These are phyloP conservation scores for Phytophthora boehmeriae DNA, from an alignment of 352 stramenopile species.

Conservation along the genomic window DNA sequence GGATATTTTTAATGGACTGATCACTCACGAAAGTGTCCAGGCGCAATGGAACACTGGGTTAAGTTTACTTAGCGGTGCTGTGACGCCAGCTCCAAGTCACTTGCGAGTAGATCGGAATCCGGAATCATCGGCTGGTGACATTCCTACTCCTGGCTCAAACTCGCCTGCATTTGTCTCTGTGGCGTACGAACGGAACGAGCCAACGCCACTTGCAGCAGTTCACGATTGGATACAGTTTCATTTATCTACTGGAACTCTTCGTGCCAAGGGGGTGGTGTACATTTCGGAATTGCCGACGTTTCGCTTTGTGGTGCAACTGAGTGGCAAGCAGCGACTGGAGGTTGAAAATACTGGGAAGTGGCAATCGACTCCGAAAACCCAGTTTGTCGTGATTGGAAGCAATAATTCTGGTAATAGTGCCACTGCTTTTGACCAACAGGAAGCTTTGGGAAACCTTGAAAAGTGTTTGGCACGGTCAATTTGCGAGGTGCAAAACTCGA, in stretches of 20 bases:
- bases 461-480: constrained; percentile 23
- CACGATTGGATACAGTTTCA: constrained; percentile 53
- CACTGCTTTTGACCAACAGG: constrained; percentile 36
- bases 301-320: constrained; percentile 76
- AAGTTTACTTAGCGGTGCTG: constrained; percentile 28
- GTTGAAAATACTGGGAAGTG: constrained; percentile 66
- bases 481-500: constrained; percentile 11
- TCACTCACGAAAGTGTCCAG: constrained; percentile 74
- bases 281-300: constrained; percentile 57
- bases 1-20: constrained; percentile 45
- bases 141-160: background rate
- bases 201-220: constrained; percentile 52
- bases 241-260: constrained; percentile 44
- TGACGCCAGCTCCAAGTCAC: constrained; percentile 31
- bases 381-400: constrained; percentile 72
- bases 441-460: constrained; percentile 38
- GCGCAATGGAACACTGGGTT: constrained; percentile 61
- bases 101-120: constrained; percentile 32
- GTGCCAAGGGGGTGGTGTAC: constrained; percentile 73
- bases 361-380: constrained; percentile 64
- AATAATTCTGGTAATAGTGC: constrained; percentile 3
- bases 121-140: background rate
- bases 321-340: constrained; percentile 69
- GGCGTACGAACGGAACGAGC: constrained; percentile 45
- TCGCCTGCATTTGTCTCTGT: constrained; percentile 48